A percentile compares a stretch with the other conserved stretches of the same genome.
Evolutionary conservation across 2,329 filamentous ascomycete genomes (phyloP).

Genomic region (Fulvia fulva): DNA sequence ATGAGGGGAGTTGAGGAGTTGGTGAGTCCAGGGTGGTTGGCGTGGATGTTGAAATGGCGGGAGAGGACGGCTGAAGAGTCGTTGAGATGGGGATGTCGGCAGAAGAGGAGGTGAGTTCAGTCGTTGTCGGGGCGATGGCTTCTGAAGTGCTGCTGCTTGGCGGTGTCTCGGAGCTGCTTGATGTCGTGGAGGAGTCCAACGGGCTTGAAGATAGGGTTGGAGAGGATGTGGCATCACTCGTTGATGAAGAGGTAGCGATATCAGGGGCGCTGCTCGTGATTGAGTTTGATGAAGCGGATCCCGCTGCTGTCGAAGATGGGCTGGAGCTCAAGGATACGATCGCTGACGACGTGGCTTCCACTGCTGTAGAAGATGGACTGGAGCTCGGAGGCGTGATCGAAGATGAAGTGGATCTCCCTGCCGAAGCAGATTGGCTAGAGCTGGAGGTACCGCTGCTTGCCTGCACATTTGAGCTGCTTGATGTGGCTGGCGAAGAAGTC

Average conservation of each 20-base stretch:
- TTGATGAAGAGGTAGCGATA: too few relatives aligned
- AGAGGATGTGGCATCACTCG: too few relatives aligned
- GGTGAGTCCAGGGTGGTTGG: not conserved
- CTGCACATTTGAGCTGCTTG: not conserved
- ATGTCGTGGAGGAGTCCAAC: too few relatives aligned
- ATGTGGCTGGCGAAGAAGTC: not conserved
- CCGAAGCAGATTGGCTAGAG: not conserved
- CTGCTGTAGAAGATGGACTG: too few relatives aligned
- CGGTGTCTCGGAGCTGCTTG: too few relatives aligned
- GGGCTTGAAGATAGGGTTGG: too few relatives aligned
- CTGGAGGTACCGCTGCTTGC: not conserved
- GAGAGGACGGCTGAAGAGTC: not conserved
- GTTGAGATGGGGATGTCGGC: not conserved
- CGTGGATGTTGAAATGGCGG: not conserved
- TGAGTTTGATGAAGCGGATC: too few relatives aligned
- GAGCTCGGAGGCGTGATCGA: not conserved
- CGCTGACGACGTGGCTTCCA: too few relatives aligned
- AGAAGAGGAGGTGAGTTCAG: not conserved
- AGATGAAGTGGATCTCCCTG: not conserved
- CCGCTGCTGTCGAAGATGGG: too few relatives aligned
- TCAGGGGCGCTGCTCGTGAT: too few relatives aligned
- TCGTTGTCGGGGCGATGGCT: too few relatives aligned
- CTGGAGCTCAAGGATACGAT: too few relatives aligned
- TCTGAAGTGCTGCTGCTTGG: not conserved
- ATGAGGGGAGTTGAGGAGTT: not conserved